A percentile compares a stretch with the other conserved stretches of the same genome.
phyloP scores from a whole-genome alignment of 2,329 filamentous ascomycete genomes.

The Aschersonia sp. region DNA sequence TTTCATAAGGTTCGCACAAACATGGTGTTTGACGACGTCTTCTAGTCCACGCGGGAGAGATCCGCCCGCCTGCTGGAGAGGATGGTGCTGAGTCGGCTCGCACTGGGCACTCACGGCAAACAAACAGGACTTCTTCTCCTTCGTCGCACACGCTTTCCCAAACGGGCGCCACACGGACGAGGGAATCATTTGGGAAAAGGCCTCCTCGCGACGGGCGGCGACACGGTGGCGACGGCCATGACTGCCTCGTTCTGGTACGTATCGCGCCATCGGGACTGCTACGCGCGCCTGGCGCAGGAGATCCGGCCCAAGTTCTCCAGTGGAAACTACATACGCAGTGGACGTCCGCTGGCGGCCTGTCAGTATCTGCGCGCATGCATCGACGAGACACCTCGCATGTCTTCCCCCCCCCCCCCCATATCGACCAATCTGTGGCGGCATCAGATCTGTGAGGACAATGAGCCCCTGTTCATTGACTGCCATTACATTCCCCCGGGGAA shows the following conservation, averaged over 20 bases:
- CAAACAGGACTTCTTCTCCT: too few relatives aligned
- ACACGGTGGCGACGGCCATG: not conserved
- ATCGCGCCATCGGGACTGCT: conserved; percentile 1
- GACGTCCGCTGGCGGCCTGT: not conserved
- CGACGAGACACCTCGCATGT: conserved; percentile 4
- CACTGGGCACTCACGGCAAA: too few relatives aligned
- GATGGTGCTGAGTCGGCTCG: too few relatives aligned
- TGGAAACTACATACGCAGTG: not conserved
- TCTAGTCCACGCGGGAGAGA: too few relatives aligned
- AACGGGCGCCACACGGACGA: too few relatives aligned
- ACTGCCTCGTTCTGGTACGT: conserved; percentile 2
- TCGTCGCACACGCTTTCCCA: too few relatives aligned
- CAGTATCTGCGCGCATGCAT: conserved; percentile 4
- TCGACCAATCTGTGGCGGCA: conserved; percentile 1
- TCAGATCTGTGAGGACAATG: not conserved
- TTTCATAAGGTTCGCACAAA: too few relatives aligned
- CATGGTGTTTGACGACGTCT: too few relatives aligned
- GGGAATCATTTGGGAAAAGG: too few relatives aligned
- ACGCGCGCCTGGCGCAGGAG: not conserved
- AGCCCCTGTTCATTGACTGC: conserved; percentile 2
- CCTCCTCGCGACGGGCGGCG: too few relatives aligned
- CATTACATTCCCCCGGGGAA: conserved; percentile 1
- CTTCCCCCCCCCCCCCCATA: not conserved
- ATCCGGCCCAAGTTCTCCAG: not conserved
- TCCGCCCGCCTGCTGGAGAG: too few relatives aligned